A percentile compares a stretch with the other conserved stretches of the same genome.
Evolutionary conservation across 1,284 basidiomycete species (phyloP).

Genomic region (Malassezia cuniculi): DNA sequence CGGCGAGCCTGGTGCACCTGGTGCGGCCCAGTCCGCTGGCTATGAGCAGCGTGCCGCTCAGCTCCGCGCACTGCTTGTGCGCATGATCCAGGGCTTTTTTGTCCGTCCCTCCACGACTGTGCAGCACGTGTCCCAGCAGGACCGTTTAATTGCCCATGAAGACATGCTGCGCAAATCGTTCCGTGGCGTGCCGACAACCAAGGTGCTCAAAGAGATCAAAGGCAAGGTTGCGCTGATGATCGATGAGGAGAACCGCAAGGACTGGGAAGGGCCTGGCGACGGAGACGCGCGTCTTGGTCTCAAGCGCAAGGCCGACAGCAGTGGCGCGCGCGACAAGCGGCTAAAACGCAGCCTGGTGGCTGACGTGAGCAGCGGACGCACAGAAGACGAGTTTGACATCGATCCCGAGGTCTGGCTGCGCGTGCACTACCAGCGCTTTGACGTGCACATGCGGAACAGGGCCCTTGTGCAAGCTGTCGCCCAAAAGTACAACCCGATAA

Average conservation of each 20-base stretch:
- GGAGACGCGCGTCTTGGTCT: slow-evolving; percentile 23
- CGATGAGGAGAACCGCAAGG: slow-evolving; percentile 37
- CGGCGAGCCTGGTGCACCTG: slow-evolving; percentile 25
- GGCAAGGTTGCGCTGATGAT: slow-evolving; percentile 28
- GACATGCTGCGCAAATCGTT: slow-evolving; percentile 23
- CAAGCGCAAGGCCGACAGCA: slow-evolving; percentile 18
- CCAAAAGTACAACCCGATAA: slow-evolving; percentile 31
- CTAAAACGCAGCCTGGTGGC: background rate
- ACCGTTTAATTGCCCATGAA: slow-evolving; percentile 39
- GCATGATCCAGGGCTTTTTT: slow-evolving; percentile 5
- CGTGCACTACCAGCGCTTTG: slow-evolving; percentile 76
- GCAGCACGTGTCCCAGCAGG: slow-evolving; percentile 45
- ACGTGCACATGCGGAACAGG: slow-evolving; percentile 73
- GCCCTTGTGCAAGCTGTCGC: slow-evolving; percentile 25
- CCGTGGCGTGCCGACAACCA: slow-evolving; percentile 45
- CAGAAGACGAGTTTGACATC: slow-evolving; percentile 19
- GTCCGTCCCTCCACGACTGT: slow-evolving; percentile 30
- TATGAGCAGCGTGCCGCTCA: background rate
- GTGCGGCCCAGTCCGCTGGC: too few species aligned
- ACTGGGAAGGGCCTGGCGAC: slow-evolving; percentile 23
- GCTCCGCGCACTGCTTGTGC: background rate
- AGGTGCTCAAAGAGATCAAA: slow-evolving; percentile 42
- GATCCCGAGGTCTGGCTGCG: slow-evolving; percentile 56
- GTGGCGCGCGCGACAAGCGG: slow-evolving; percentile 1
- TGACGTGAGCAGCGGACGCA: slow-evolving; percentile 14